Conservation (phyloP, 2,329 filamentous ascomycete genomes). For the Pseudogymnoascus sp. region DNA sequence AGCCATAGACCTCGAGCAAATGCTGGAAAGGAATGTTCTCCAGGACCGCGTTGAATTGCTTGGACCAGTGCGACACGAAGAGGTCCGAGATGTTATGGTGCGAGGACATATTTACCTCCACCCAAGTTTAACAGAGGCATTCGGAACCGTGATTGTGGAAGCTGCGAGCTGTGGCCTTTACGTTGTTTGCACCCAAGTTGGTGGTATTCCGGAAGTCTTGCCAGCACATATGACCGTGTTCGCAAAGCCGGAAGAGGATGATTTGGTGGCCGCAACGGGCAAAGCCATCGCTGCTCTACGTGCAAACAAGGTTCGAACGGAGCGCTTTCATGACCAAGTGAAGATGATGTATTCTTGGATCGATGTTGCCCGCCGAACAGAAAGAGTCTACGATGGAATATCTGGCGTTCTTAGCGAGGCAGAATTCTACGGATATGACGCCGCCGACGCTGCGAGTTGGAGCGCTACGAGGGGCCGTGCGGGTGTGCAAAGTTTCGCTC, state of each 20-base stretch:
- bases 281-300: conserved; percentile 82
- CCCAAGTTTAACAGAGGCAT: conserved; percentile 90
- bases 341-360: conserved; percentile 99
- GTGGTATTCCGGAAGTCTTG: conserved; percentile 92
- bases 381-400: conserved; percentile 92
- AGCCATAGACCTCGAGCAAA: conserved; percentile 95
- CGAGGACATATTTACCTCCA: conserved; percentile 94
- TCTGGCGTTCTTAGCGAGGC: conserved; percentile 76
- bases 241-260: conserved; percentile 92
- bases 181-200: conserved; percentile 92
- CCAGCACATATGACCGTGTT: conserved; percentile 97
- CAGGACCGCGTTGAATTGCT: conserved; percentile 92
- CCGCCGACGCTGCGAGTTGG: conserved; percentile 53
- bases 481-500: conserved; percentile 74
- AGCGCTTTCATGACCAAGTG: conserved; percentile 93
- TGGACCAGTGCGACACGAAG: conserved; percentile 86
- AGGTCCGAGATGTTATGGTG: conserved; percentile 96
- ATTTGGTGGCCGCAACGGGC: conserved; percentile 81
- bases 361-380: conserved; percentile 87
- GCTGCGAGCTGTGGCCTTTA: conserved; percentile 93
- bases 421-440: conserved; percentile 80
- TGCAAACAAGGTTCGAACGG: conserved; percentile 79
- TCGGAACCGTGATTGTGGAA: conserved; percentile 96
- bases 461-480: conserved; percentile 63
- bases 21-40: conserved; percentile 89